phyloP scores from a whole-genome alignment of 2,329 filamentous ascomycete species.

The Alternaria atra region DNA sequence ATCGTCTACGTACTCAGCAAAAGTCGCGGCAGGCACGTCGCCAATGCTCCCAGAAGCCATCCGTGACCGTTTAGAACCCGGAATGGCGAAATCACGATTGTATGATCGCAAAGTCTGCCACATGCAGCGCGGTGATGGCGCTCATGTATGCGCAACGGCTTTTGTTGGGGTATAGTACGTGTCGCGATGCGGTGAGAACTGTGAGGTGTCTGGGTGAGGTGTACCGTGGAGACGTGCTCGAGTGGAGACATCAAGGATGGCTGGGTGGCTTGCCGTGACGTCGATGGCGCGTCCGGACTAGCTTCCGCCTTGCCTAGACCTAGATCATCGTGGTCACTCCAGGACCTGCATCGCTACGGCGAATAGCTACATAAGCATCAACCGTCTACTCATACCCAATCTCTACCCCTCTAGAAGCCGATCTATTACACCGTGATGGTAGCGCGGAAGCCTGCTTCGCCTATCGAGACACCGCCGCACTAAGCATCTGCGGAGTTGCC shows the following conservation, averaged over 20 bases:
- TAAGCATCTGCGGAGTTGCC: not conserved
- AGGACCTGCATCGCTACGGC: not conserved
- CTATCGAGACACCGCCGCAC: not conserved
- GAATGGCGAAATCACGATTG: conserved; percentile 53
- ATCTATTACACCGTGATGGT: not conserved
- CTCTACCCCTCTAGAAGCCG: not conserved
- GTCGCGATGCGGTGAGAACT: conserved; percentile 1
- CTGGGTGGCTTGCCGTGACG: conserved; percentile 7
- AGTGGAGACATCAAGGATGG: conserved; percentile 5
- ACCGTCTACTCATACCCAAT: not conserved
- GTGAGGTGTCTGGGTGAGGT: conserved; percentile 6
- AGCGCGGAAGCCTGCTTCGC: not conserved
- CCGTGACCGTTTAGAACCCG: conserved; percentile 51
- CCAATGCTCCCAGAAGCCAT: conserved; percentile 59
- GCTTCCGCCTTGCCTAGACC: not conserved
- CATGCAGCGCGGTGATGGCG: conserved; percentile 44
- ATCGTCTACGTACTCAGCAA: conserved; percentile 61
- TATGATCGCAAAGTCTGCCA: conserved; percentile 48
- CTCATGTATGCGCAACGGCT: conserved; percentile 31
- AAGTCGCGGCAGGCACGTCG: conserved; percentile 58
- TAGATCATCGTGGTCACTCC: not conserved
- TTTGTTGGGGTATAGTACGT: not conserved
- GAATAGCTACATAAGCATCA: not conserved
- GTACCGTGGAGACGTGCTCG: not conserved
- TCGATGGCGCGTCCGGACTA: not conserved